Conservation (phyloP, 768 basidiomycete genomes). For the Trametes elegans region DNA sequence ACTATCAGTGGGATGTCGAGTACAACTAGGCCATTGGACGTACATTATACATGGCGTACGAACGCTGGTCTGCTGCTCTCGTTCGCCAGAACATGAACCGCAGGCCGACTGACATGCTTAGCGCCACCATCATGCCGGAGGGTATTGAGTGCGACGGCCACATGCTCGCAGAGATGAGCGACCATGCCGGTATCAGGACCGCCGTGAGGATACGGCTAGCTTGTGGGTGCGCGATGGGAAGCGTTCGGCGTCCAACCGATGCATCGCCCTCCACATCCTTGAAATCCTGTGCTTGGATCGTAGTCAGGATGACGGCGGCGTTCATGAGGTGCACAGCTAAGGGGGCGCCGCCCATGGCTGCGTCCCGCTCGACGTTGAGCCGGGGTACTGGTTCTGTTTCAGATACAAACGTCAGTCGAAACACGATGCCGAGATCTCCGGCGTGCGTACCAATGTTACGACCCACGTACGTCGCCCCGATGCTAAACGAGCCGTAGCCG, state of each 20-base stretch:
- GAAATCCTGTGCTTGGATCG: slow-evolving; percentile 11
- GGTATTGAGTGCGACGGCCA: neutral
- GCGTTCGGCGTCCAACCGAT: neutral
- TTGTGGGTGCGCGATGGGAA: neutral
- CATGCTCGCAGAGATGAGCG: neutral
- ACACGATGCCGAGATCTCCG: neutral
- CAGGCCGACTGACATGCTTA: neutral
- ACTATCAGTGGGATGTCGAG: neutral
- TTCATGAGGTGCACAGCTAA: neutral
- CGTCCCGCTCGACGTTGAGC: no score
- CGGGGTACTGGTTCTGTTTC: no score
- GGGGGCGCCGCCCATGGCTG: no score
- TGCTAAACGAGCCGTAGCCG: slow-evolving; percentile 18
- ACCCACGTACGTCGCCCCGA: slow-evolving; percentile 23
- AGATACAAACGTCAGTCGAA: no score
- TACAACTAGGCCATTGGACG: neutral
- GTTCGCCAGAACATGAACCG: neutral
- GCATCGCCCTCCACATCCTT: slow-evolving; percentile 9
- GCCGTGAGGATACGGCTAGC: neutral
- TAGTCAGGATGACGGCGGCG: neutral
- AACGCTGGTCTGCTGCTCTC: neutral
- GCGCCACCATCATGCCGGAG: neutral
- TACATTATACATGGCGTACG: slow-evolving; percentile 6
- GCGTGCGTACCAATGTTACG: neutral
- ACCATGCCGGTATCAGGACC: neutral